Conservation (phyloP, 2,329 filamentous ascomycete genomes). For the Lachnellula suecica region DNA sequence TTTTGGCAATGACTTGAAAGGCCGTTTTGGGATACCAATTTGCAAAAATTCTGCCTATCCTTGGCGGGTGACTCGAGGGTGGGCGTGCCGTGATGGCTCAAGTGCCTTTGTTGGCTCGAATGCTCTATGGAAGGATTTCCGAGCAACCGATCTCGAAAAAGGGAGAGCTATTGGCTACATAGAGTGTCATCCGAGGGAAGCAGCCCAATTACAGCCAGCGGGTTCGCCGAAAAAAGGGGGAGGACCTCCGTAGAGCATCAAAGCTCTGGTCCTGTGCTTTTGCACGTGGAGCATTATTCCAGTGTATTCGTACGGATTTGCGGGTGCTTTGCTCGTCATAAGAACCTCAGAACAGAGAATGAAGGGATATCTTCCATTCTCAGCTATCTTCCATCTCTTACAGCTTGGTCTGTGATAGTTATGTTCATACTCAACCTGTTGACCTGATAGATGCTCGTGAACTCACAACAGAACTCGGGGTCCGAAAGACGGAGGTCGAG, state of each 20-base stretch:
- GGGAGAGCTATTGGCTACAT: no score
- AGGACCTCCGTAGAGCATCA: neutral
- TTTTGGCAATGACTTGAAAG: conserved; percentile 21
- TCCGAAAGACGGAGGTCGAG: conserved; percentile 64
- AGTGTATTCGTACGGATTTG: neutral
- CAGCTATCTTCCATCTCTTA: neutral
- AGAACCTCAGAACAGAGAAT: neutral
- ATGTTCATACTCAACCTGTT: neutral
- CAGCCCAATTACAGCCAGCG: no score
- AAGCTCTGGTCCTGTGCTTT: no score
- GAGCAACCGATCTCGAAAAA: no score
- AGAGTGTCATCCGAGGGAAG: no score
- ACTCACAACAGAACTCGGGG: conserved; percentile 40
- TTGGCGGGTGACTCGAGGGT: no score
- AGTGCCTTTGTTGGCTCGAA: neutral
- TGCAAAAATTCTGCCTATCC: neutral
- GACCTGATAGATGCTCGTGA: conserved; percentile 1
- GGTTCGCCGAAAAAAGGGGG: no score
- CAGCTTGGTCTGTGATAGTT: neutral
- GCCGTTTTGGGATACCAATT: neutral
- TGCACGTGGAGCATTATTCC: neutral
- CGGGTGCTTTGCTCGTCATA: neutral
- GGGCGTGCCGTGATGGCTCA: neutral
- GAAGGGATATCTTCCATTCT: neutral
- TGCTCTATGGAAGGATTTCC: no score